phyloP scores from a whole-genome alignment of 202 grass and related monocot genomes.

The Bolboschoenoplectus hybrid region DNA sequence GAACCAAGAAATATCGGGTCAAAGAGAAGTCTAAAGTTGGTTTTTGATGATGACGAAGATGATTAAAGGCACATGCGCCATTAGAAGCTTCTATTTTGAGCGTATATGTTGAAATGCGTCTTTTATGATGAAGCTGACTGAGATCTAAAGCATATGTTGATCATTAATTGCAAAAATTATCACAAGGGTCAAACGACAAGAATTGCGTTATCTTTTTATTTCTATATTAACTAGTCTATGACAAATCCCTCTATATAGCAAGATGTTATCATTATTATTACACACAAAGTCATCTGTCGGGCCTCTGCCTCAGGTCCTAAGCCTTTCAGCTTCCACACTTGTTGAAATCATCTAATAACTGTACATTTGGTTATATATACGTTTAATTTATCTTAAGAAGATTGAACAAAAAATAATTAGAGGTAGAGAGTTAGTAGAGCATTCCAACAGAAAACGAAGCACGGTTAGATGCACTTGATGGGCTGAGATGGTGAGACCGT shows the following conservation, averaged over 20 bases:
- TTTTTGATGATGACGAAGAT: constrained; percentile 64
- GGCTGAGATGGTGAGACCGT: no score
- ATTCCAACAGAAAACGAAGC: no score
- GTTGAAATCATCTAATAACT: background rate
- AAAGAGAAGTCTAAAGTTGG: constrained; percentile 67
- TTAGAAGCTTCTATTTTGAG: constrained; percentile 1
- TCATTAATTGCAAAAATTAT: constrained; percentile 1
- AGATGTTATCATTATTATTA: background rate
- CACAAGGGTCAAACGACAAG: background rate
- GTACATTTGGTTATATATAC: background rate
- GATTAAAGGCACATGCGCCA: constrained; percentile 25
- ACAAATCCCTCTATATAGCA: background rate
- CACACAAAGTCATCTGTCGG: no score
- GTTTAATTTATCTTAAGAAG: no score
- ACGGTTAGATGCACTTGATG: no score
- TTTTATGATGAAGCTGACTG: background rate
- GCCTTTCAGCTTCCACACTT: no score
- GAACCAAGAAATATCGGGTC: constrained; percentile 41
- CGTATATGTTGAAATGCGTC: background rate
- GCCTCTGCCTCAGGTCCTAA: no score
- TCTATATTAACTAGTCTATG: background rate
- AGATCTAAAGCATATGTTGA: background rate
- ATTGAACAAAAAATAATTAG: background rate
- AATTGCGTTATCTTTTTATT: background rate
- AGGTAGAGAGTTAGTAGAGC: background rate